Percentiles rank a stretch among this genome's conserved stretches.
Conservation (phyloP, 495 filamentous ascomycete genomes). For the Entonaema liquescens region DNA sequence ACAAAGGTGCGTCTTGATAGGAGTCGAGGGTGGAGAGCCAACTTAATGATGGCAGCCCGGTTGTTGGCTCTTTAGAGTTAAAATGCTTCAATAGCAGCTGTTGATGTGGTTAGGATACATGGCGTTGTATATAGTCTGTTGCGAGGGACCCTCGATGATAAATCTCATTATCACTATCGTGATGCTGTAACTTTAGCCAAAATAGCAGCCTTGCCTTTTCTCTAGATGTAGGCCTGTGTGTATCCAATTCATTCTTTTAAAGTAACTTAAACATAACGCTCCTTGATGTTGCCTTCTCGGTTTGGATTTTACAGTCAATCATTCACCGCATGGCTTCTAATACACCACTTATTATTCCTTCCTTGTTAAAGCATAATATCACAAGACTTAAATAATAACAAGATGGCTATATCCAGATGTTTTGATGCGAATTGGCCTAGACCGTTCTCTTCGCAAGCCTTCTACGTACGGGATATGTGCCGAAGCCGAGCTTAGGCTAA, state of each 20-base stretch:
- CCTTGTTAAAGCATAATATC: too few relatives aligned
- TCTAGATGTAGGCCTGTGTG: not conserved
- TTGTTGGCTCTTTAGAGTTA: not conserved
- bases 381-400: too few relatives aligned
- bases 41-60: not conserved
- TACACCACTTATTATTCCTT: too few relatives aligned
- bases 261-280: too few relatives aligned
- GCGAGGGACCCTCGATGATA: not conserved
- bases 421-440: not conserved
- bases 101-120: not conserved
- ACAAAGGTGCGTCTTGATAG: not conserved
- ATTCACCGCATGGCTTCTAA: too few relatives aligned
- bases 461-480: slow-evolving; percentile 1
- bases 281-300: too few relatives aligned
- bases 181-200: not conserved
- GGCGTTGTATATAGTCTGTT: not conserved
- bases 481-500: slow-evolving; percentile 32
- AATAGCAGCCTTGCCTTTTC: not conserved
- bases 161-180: not conserved
- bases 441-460: not conserved
- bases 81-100: not conserved
- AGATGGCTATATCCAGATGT: not conserved
- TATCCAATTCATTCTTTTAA: not conserved
- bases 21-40: not conserved
- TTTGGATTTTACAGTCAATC: too few relatives aligned